Base-by-base conservation (phyloP, 805 yeast genomes). In the Saccharomycopsis selenospora region DNA sequence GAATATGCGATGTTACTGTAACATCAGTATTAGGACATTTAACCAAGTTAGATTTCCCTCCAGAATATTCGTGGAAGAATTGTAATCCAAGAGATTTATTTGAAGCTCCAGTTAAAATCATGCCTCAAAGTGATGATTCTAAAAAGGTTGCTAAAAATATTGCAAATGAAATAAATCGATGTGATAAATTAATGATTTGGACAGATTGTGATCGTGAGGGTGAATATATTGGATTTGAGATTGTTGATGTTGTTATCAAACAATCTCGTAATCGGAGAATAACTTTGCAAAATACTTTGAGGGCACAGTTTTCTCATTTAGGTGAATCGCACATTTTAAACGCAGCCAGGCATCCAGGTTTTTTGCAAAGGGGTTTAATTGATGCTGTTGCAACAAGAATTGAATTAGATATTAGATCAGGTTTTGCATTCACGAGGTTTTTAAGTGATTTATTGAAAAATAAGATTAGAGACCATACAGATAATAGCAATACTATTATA, bases 141-240 rank as follows among this genome's bases (percentile, higher is more conserved):
- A 57, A 56, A 50, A 68, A 66, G 27, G 73, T 88, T 20, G 82
- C 82, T 2, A 65, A 69, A 8, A 93, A 91, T 60, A 87, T 93
- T 43, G 63, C 73, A 26, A 63, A 63, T 3, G 88, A 88, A 59
- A 85, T 89, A 3, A 62, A 80, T 36, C 59, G 59, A 17, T 76
- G 86, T 3, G 76, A 79, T 46, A 67, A 68, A 36, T 66, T 93
- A 47, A 86, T 88, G 85, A 87, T 93, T 5, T 93, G 99, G 98
- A 93, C 99, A 0, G 99, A 93, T 72, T 93, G 99, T 66, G 98
- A 90, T 71, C 71, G 97, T 30, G 98, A 90, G 62, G 98, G 98
- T 1, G 98, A 90, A 62, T 84, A 80, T 63, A 90, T 90, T 49
- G 98, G 97, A 0, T 79, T 73, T 67, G 96, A 90, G 58, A 79